A percentile compares a stretch with the other conserved stretches of the same genome.
Conservation (phyloP, 1,284 basidiomycete genomes). For the Anthracocystis walkeri region DNA sequence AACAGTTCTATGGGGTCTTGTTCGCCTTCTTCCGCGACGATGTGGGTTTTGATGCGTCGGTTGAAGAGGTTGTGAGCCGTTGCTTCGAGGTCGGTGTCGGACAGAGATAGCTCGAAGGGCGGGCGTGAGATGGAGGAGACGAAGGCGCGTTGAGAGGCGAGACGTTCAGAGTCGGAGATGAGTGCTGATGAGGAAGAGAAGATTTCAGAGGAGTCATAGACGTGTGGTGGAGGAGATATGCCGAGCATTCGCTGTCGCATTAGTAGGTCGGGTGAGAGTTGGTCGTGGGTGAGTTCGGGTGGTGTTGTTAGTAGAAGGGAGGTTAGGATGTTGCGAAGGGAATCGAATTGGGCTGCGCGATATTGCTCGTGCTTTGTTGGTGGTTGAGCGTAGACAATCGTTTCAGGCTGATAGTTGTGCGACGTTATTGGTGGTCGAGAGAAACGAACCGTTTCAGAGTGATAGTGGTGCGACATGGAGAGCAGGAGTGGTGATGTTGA, state of each 20-base stretch:
- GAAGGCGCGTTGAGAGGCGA: conserved; percentile 6
- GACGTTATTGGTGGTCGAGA: too few relatives aligned
- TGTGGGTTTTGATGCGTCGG: not conserved
- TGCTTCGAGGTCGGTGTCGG: not conserved
- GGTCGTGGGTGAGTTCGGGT: conserved; percentile 7
- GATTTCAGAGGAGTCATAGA: conserved; percentile 17
- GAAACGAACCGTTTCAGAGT: not conserved
- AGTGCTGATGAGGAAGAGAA: not conserved
- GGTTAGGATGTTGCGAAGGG: conserved; percentile 21
- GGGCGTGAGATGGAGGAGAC: conserved; percentile 24
- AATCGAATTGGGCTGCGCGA: too few relatives aligned
- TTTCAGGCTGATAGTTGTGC: too few relatives aligned
- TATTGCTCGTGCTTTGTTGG: too few relatives aligned
- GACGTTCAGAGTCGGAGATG: not conserved
- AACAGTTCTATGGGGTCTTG: conserved; percentile 17
- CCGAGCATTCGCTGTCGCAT: conserved; percentile 44
- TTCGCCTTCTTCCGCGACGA: not conserved
- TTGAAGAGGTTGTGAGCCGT: conserved; percentile 7
- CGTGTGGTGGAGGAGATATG: conserved; percentile 12
- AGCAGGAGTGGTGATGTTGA: not conserved
- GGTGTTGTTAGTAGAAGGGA: conserved; percentile 26
- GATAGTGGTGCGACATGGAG: not conserved
- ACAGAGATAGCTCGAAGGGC: conserved; percentile 10
- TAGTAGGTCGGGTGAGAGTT: conserved; percentile 30
- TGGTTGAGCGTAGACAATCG: not conserved